Percentiles rank a stretch among this genome's conserved stretches.
These are phyloP conservation scores for Yarrowia divulgata DNA, from an alignment of 805 yeast species.

Conservation along the genomic window DNA sequence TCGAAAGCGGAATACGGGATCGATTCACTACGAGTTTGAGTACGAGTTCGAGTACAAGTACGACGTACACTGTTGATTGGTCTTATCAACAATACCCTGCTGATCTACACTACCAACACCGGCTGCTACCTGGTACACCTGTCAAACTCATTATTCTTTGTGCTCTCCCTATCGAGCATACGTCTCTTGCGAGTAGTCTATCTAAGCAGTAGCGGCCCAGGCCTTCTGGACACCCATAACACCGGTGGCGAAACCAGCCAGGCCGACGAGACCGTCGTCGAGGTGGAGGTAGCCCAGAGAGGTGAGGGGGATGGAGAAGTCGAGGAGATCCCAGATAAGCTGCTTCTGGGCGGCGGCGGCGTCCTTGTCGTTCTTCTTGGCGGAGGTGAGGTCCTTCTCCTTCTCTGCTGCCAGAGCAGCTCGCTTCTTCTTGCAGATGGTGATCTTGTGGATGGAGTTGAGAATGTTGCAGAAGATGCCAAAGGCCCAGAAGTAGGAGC, in stretches of 20 bases:
- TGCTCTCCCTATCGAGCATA: constrained; percentile 15
- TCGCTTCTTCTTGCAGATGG: constrained; percentile 54
- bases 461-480: constrained; percentile 70
- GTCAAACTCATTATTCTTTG: constrained; percentile 23
- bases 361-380: constrained; percentile 55
- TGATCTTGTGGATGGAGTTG: constrained; percentile 63
- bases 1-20: too few relatives aligned
- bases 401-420: constrained; percentile 52
- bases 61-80: too few relatives aligned
- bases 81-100: too few relatives aligned
- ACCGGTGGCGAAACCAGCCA: constrained; percentile 85
- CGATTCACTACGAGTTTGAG: too few relatives aligned
- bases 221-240: constrained; percentile 75
- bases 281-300: constrained; percentile 65
- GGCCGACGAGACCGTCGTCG: constrained; percentile 81
- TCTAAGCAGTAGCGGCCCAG: constrained; percentile 60
- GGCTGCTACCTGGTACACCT: too few relatives aligned
- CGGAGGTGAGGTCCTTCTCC: constrained; percentile 52
- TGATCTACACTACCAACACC: too few relatives aligned
- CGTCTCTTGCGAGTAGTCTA: constrained; percentile 17
- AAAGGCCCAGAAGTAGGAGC: constrained; percentile 78
- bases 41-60: too few relatives aligned
- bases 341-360: constrained; percentile 63
- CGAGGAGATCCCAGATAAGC: constrained; percentile 78
- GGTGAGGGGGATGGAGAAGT: constrained; percentile 76